phyloP scores from a whole-genome alignment of 208 protist genomes.

The Porcisia hertigi region DNA sequence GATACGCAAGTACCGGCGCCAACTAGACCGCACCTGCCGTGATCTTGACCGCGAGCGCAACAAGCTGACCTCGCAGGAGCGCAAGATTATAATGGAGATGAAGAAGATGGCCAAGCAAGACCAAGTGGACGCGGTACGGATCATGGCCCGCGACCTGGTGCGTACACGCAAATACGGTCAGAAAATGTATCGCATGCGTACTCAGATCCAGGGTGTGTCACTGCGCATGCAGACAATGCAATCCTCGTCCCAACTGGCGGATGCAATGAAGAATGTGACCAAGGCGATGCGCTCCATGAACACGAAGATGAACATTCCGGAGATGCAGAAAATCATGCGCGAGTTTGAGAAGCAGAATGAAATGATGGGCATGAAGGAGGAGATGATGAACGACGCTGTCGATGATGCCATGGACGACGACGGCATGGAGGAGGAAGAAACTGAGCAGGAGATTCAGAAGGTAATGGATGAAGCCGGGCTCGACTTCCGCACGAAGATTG shows the following conservation, averaged over 20 bases:
- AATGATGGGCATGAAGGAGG: slow-evolving; percentile 98
- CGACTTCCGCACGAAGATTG: slow-evolving; percentile 86
- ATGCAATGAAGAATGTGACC: slow-evolving; percentile 92
- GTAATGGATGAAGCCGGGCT: slow-evolving; percentile 92
- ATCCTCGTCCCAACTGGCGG: slow-evolving; percentile 86
- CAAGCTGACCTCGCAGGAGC: slow-evolving; percentile 94
- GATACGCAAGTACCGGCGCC: slow-evolving; percentile 96
- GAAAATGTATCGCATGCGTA: slow-evolving; percentile 98
- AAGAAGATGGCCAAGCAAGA: slow-evolving; percentile 96
- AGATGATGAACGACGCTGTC: slow-evolving; percentile 97
- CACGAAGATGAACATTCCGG: slow-evolving; percentile 95
- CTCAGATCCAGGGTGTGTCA: slow-evolving; percentile 96
- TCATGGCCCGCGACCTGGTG: slow-evolving; percentile 98
- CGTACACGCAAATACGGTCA: slow-evolving; percentile 94
- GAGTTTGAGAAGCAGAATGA: slow-evolving; percentile 98
- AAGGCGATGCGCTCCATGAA: slow-evolving; percentile 96
- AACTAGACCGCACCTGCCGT: slow-evolving; percentile 92
- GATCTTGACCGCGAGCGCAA: slow-evolving; percentile 96
- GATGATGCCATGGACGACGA: slow-evolving; percentile 93
- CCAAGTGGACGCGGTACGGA: slow-evolving; percentile 95
- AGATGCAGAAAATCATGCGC: slow-evolving; percentile 97
- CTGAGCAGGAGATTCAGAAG: slow-evolving; percentile 89
- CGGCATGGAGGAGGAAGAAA: slow-evolving; percentile 91
- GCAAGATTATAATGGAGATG: slow-evolving; percentile 97
- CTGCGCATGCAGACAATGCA: slow-evolving; percentile 96